These are phyloP conservation scores for Hygrocybe punicea DNA, from an alignment of 768 basidiomycete genomes.

Conservation along the genomic window DNA sequence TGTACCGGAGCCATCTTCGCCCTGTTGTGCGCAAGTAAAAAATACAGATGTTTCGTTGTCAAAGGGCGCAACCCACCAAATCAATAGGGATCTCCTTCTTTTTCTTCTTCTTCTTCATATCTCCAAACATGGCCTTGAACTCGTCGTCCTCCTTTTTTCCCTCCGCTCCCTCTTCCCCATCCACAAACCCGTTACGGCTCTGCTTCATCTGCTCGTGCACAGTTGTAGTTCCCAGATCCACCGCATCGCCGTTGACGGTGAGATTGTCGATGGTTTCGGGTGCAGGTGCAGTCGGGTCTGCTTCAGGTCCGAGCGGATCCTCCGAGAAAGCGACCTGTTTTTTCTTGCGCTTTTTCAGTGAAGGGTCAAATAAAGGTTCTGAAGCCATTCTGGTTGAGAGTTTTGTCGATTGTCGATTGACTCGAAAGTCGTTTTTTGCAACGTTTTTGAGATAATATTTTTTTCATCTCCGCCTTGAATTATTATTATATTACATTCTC, in stretches of 20 bases:
- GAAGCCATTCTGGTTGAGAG: slow-evolving; percentile 44
- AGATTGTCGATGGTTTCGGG: slow-evolving; percentile 69
- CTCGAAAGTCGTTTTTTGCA: neutral
- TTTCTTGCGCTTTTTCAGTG: slow-evolving; percentile 85
- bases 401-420: slow-evolving; percentile 12
- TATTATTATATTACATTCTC: slow-evolving; percentile 17
- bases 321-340: slow-evolving; percentile 83
- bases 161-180: slow-evolving; percentile 35
- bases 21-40: slow-evolving; percentile 35
- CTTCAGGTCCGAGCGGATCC: slow-evolving; percentile 77
- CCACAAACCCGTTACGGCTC: slow-evolving; percentile 36
- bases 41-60: slow-evolving; percentile 5
- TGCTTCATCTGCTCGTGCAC: slow-evolving; percentile 72
- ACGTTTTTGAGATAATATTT: neutral
- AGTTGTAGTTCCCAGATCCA: slow-evolving; percentile 75
- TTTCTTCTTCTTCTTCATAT: slow-evolving; percentile 91
- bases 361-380: slow-evolving; percentile 79
- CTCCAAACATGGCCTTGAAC: slow-evolving; percentile 80
- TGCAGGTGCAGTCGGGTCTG: slow-evolving; percentile 76
- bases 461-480: slow-evolving; percentile 29
- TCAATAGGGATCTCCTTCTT: slow-evolving; percentile 88
- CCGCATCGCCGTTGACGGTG: slow-evolving; percentile 65
- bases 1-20: slow-evolving; percentile 57
- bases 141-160: slow-evolving; percentile 68
- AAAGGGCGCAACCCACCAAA: slow-evolving; percentile 49